A percentile compares a stretch with the other conserved stretches of the same genome.
phyloP scores from a whole-genome alignment of 116 monocot species.

The Posidonia oceanica region DNA sequence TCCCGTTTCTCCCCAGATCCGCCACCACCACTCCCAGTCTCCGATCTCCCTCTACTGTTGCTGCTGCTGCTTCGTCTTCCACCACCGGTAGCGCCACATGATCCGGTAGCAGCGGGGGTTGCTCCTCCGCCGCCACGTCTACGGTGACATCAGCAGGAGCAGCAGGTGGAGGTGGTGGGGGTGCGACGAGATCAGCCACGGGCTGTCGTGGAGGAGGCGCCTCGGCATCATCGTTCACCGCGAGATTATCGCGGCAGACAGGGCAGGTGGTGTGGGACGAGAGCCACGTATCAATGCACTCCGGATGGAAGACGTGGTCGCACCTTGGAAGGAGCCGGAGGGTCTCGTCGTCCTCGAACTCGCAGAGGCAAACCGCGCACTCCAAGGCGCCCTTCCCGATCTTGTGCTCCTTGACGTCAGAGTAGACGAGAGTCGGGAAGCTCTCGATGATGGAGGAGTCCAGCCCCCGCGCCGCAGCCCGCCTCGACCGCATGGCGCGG shows the following conservation, averaged over 20 bases:
- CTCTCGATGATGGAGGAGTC: slow-evolving; percentile 30
- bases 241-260: slow-evolving; percentile 56
- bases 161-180: neutral
- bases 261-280: slow-evolving; percentile 71
- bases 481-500: neutral
- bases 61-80: neutral
- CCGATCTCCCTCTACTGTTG: neutral
- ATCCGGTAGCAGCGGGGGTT: neutral
- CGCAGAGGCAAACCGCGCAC: slow-evolving; percentile 79
- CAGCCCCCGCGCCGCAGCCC: slow-evolving; percentile 31
- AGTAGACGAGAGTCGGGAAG: slow-evolving; percentile 66
- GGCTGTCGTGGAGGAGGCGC: neutral
- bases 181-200: neutral
- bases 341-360: slow-evolving; percentile 73
- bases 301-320: slow-evolving; percentile 72
- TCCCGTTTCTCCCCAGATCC: slow-evolving; percentile 15
- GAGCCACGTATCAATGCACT: slow-evolving; percentile 87
- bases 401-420: slow-evolving; percentile 71
- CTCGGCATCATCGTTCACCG: slow-evolving; percentile 9
- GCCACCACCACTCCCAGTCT: neutral
- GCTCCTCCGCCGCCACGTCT: neutral
- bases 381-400: slow-evolving; percentile 60
- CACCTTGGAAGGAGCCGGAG: slow-evolving; percentile 68
- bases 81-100: neutral
- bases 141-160: neutral